phyloP scores from a whole-genome alignment of 2,329 filamentous ascomycete genomes.

The Venturia carpophila region DNA sequence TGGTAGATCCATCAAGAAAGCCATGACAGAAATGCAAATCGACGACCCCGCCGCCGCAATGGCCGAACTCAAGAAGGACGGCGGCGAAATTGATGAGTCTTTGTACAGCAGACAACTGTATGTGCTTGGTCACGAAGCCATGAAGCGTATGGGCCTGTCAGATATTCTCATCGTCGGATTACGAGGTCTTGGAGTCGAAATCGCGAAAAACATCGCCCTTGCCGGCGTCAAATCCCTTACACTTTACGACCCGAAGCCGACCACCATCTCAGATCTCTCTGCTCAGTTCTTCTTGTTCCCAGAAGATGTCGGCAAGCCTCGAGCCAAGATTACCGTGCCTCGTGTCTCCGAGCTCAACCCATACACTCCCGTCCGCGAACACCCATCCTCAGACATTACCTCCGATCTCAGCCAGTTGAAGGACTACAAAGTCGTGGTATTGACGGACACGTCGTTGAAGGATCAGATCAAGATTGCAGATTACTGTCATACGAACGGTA shows the following conservation, averaged over 20 bases:
- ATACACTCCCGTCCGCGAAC: slow-evolving; percentile 84
- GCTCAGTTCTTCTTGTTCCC: slow-evolving; percentile 93
- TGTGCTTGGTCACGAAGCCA: slow-evolving; percentile 70
- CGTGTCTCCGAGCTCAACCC: slow-evolving; percentile 91
- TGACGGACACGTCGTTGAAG: slow-evolving; percentile 75
- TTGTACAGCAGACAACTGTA: slow-evolving; percentile 62
- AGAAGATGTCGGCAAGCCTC: slow-evolving; percentile 84
- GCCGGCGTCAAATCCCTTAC: slow-evolving; percentile 97
- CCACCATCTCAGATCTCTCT: slow-evolving; percentile 80
- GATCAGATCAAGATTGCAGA: slow-evolving; percentile 80
- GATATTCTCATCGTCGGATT: slow-evolving; percentile 88
- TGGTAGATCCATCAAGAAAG: slow-evolving; percentile 9
- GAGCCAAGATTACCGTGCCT: slow-evolving; percentile 78
- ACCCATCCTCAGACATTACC: slow-evolving; percentile 56
- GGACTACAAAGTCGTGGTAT: slow-evolving; percentile 84
- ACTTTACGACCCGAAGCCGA: slow-evolving; percentile 80
- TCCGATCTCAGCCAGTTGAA: slow-evolving; percentile 74
- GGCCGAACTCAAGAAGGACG: slow-evolving; percentile 51
- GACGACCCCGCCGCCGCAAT: slow-evolving; percentile 51
- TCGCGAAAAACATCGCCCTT: slow-evolving; percentile 97
- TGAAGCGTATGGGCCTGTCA: slow-evolving; percentile 98
- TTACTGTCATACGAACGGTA: slow-evolving; percentile 89
- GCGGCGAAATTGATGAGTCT: slow-evolving; percentile 60
- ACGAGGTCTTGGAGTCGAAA: slow-evolving; percentile 91
- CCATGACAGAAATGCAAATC: slow-evolving; percentile 46